A percentile compares a stretch with the other conserved stretches of the same genome.
Evolutionary conservation across 192 early-diverging fungal genomes (phyloP).

Genomic region (Mortierella alpina): DNA sequence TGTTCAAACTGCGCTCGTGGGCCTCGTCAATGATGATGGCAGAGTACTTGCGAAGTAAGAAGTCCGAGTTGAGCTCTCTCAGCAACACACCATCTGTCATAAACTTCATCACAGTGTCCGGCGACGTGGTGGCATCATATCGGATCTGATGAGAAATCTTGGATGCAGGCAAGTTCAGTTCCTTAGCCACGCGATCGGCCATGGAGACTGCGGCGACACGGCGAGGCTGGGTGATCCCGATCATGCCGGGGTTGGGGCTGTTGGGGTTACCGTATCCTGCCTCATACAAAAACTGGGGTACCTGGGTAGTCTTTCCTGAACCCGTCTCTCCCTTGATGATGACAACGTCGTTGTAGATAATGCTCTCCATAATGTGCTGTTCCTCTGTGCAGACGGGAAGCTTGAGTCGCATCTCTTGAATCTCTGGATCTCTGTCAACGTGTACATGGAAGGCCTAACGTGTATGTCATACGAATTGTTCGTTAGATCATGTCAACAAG

Average conservation of each 20-base stretch:
- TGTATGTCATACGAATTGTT: background rate
- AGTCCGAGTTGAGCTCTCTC: conserved; percentile 88
- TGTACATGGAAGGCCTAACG: conserved; percentile 74
- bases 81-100: conserved; percentile 99
- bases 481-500: no score
- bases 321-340: conserved; percentile 99
- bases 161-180: conserved; percentile 80
- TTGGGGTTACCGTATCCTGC: conserved; percentile 94
- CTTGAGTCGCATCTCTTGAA: conserved; percentile 79
- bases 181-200: conserved; percentile 93
- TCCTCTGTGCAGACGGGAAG: conserved; percentile 95
- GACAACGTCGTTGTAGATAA: conserved; percentile 84
- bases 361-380: conserved; percentile 98
- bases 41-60: conserved; percentile 93
- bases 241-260: conserved; percentile 86
- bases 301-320: conserved; percentile 96
- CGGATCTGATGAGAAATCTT: conserved; percentile 89
- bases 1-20: conserved; percentile 97
- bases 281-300: conserved; percentile 98
- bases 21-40: conserved; percentile 98
- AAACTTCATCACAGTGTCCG: conserved; percentile 92
- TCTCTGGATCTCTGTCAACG: conserved; percentile 78
- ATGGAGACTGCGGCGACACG: conserved; percentile 97
- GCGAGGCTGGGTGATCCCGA: conserved; percentile 98
- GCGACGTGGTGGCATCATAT: conserved; percentile 86